A percentile compares a stretch with the other conserved stretches of the same genome.
These are phyloP conservation scores for Pezizomycotina sp. DNA, from an alignment of 2,329 filamentous ascomycete species.

Conservation along the genomic window DNA sequence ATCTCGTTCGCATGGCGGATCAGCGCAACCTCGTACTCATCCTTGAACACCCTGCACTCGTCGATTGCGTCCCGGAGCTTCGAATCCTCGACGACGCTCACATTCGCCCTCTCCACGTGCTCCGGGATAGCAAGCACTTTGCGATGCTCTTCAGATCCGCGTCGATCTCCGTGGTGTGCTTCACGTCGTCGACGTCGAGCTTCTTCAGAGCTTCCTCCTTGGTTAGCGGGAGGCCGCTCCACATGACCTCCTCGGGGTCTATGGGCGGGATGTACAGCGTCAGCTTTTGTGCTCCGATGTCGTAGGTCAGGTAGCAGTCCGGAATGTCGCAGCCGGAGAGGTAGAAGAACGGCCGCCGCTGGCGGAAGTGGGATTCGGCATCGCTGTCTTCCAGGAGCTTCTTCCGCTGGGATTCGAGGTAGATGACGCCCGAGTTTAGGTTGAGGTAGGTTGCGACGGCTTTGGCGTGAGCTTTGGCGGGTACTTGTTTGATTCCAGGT, in stretches of 20 bases:
- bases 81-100: slow-evolving; percentile 25
- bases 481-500: slow-evolving; percentile 32
- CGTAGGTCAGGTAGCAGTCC: slow-evolving; percentile 67
- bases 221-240: slow-evolving; percentile 74
- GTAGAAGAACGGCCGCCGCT: slow-evolving; percentile 90
- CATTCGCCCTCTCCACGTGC: slow-evolving; percentile 54
- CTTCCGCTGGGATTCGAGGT: slow-evolving; percentile 71
- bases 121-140: slow-evolving; percentile 57
- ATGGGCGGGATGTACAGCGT: slow-evolving; percentile 84
- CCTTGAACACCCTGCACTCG: slow-evolving; percentile 52
- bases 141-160: slow-evolving; percentile 33
- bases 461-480: slow-evolving; percentile 71
- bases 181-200: slow-evolving; percentile 70
- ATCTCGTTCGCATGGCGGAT: slow-evolving; percentile 56
- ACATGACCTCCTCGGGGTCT: slow-evolving; percentile 78
- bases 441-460: slow-evolving; percentile 60
- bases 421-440: slow-evolving; percentile 52
- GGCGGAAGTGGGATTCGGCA: slow-evolving; percentile 36
- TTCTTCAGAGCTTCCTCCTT: slow-evolving; percentile 54
- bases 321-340: slow-evolving; percentile 69
- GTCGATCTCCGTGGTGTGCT: slow-evolving; percentile 57
- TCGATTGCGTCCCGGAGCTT: slow-evolving; percentile 48
- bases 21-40: slow-evolving; percentile 56
- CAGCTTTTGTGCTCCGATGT: slow-evolving; percentile 53
- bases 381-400: slow-evolving; percentile 81